These are phyloP conservation scores for Trichosporon coremiiforme DNA, from an alignment of 1,284 basidiomycete species.

Conservation along the genomic window DNA sequence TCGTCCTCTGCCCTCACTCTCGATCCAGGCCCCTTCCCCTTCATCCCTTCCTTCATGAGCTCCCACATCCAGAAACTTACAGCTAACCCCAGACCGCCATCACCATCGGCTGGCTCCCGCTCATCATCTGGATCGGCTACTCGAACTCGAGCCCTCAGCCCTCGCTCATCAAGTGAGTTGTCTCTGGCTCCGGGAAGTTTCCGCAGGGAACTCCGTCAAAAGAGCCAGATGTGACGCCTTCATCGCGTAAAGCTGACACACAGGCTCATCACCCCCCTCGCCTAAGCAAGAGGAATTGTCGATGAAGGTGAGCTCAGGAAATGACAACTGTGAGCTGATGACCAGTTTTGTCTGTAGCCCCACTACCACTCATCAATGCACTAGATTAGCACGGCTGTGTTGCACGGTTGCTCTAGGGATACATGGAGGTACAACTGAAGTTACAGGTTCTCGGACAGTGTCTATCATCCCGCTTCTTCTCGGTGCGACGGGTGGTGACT, in stretches of 20 bases:
- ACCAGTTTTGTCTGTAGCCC: conserved; percentile 24
- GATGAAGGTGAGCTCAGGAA: conserved; percentile 5
- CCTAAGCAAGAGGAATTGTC: conserved; percentile 59
- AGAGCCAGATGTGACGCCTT: no score
- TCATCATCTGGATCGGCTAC: conserved; percentile 91
- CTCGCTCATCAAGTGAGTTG: conserved; percentile 83
- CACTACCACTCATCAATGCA: conserved; percentile 30
- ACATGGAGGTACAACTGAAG: background rate
- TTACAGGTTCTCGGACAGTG: background rate
- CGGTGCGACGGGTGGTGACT: no score
- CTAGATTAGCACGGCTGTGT: conserved; percentile 18
- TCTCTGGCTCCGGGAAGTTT: background rate
- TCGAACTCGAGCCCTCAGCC: conserved; percentile 84
- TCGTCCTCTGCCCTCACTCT: no score
- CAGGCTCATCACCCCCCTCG: conserved; percentile 85
- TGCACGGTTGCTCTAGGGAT: background rate
- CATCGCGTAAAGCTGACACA: conserved; percentile 17
- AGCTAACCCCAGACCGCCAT: conserved; percentile 67
- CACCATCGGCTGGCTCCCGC: conserved; percentile 90
- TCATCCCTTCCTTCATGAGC: no score
- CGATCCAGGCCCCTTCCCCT: no score
- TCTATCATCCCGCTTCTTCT: background rate
- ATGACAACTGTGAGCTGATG: background rate
- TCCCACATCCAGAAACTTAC: no score
- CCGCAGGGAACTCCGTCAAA: conserved; percentile 5